A percentile compares a stretch with the other conserved stretches of the same genome.
Conservation (phyloP, 2,329 filamentous ascomycete species). For the Torrubiella hemipterigena region DNA sequence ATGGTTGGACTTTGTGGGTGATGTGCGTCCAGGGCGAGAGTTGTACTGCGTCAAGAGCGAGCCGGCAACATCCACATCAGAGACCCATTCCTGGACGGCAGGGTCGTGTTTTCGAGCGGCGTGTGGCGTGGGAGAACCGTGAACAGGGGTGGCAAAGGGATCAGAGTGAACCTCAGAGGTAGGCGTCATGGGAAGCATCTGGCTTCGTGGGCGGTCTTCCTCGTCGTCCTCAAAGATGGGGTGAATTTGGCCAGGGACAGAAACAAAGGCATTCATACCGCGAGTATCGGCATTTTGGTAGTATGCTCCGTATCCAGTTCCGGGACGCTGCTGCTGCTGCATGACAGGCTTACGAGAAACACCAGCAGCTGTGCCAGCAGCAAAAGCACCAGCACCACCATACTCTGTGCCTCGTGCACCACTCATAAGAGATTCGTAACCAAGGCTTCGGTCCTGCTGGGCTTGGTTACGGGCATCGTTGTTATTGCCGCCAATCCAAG, state of each 20-base stretch:
- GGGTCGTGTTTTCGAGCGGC: constrained; percentile 25
- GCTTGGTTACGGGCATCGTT: neutral
- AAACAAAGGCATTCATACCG: constrained; percentile 15
- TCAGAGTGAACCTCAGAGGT: constrained; percentile 28
- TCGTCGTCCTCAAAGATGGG: constrained; percentile 49
- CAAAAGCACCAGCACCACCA: no score
- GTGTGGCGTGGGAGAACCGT: constrained; percentile 20
- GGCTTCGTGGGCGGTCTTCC: constrained; percentile 26
- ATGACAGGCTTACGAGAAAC: constrained; percentile 22
- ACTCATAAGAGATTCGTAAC: constrained; percentile 37
- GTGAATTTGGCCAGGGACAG: constrained; percentile 33
- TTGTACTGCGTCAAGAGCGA: constrained; percentile 34
- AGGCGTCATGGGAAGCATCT: constrained; percentile 18
- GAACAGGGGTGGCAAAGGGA: constrained; percentile 36
- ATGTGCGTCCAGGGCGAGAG: constrained; percentile 19
- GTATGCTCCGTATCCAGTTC: constrained; percentile 19
- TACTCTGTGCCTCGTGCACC: no score
- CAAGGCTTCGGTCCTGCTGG: constrained; percentile 23
- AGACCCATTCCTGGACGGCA: constrained; percentile 47
- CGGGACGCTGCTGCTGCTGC: constrained; percentile 15
- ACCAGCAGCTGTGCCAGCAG: constrained; percentile 11
- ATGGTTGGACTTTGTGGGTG: constrained; percentile 26
- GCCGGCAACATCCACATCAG: constrained; percentile 42
- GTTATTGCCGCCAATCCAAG: constrained; percentile 19
- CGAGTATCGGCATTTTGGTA: constrained; percentile 12